Percentiles rank a stretch among this genome's conserved stretches.
Conservation (phyloP, 2,329 filamentous ascomycete genomes). For the Zasmidium citrigriseum region DNA sequence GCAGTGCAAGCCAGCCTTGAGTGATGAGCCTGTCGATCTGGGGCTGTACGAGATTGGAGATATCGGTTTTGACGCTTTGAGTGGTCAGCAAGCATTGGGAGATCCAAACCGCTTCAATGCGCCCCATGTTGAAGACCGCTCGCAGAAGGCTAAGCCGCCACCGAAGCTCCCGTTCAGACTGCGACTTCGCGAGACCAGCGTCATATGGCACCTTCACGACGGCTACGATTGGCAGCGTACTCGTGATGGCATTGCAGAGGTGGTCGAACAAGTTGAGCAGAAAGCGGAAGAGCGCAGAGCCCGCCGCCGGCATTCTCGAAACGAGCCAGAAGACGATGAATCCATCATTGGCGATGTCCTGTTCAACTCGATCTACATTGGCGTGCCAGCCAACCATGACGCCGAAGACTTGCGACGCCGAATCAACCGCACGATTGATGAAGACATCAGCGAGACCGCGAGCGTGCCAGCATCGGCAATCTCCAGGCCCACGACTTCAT, state of each 20-base stretch:
- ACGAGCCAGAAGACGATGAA: slow-evolving; percentile 70
- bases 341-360: slow-evolving; percentile 90
- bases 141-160: slow-evolving; percentile 1
- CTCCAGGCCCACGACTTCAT: slow-evolving; percentile 59
- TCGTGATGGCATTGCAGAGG: slow-evolving; percentile 80
- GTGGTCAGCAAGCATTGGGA: slow-evolving; percentile 31
- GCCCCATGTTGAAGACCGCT: slow-evolving; percentile 14
- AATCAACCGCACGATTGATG: slow-evolving; percentile 87
- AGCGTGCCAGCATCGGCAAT: slow-evolving; percentile 72
- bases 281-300: slow-evolving; percentile 74
- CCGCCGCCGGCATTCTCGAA: slow-evolving; percentile 57
- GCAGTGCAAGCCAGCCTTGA: slow-evolving; percentile 27
- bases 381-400: slow-evolving; percentile 78
- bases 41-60: slow-evolving; percentile 34
- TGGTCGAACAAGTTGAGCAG: slow-evolving; percentile 82
- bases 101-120: slow-evolving; percentile 33
- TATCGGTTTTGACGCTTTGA: slow-evolving; percentile 36
- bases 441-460: slow-evolving; percentile 83
- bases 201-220: slow-evolving; percentile 98
- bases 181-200: slow-evolving; percentile 79
- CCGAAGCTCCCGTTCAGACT: slow-evolving; percentile 62
- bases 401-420: slow-evolving; percentile 76
- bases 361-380: slow-evolving; percentile 99
- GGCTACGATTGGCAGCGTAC: slow-evolving; percentile 96
- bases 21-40: slow-evolving; percentile 26